Evolutionary conservation across 208 protist species (phyloP).

Genomic region (Zelonia costaricensis): DNA sequence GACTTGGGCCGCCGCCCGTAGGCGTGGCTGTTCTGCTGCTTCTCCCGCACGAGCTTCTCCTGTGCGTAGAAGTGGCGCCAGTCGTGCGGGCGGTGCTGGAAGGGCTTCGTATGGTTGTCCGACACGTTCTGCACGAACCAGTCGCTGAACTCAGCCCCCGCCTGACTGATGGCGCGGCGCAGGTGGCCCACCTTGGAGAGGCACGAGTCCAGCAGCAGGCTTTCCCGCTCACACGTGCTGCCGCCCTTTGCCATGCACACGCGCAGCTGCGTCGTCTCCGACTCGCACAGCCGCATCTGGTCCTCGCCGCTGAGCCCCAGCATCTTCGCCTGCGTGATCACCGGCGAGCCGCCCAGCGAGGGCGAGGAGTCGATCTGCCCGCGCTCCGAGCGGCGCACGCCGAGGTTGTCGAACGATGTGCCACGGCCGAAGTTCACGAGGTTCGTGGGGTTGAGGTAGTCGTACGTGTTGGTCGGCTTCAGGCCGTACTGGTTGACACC

Average conservation of each 20-base stretch:
- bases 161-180: constrained; percentile 65
- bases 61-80: constrained; percentile 88
- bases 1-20: constrained; percentile 82
- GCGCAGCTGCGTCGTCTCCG: constrained; percentile 84
- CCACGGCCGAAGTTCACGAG: constrained; percentile 89
- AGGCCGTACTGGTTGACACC: constrained; percentile 91
- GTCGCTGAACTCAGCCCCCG: constrained; percentile 82
- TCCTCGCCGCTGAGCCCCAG: constrained; percentile 82
- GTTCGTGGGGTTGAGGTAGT: constrained; percentile 90
- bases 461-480: constrained; percentile 74
- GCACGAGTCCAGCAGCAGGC: constrained; percentile 67
- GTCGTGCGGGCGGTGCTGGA: constrained; percentile 88
- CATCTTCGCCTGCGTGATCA: constrained; percentile 82
- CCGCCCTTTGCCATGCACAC: constrained; percentile 89
- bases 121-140: constrained; percentile 91
- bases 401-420: constrained; percentile 86
- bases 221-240: constrained; percentile 79
- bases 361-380: constrained; percentile 85
- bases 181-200: constrained; percentile 80
- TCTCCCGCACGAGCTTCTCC: constrained; percentile 78
- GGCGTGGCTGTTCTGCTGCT: constrained; percentile 73
- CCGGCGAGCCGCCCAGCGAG: constrained; percentile 72
- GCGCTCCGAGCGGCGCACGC: constrained; percentile 72
- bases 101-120: constrained; percentile 91
- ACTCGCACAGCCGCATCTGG: constrained; percentile 79